Evolutionary conservation across 2,329 filamentous ascomycete species (phyloP), one percentile per base, ranked within the genome.

Genomic region (Nemania sp.): DNA sequence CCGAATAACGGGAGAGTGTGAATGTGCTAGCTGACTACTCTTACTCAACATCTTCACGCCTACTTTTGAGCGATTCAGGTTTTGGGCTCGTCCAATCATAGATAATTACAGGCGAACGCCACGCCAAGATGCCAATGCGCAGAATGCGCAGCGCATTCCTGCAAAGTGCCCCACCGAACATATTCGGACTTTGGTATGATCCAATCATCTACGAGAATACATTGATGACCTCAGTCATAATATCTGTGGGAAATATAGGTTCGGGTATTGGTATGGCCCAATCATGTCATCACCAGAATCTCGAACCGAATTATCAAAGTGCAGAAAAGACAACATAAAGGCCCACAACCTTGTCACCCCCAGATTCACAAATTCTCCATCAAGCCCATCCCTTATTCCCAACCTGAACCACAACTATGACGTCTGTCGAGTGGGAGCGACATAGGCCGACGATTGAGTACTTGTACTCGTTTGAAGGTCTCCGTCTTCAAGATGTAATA

Each of bases 381-480:
- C n/a, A n/a, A n/a, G 15, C 14, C n/a, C 4, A 9, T 11, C n/a
- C 3, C 22, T 9, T 2, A 5, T 9, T 37, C 7, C 19, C 14
- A 2, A 37, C 15, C 5, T 11, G 3, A 37, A 19, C 17, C 11
- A 22, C 19, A 31, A 23, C 14, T 14, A 55, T 55, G 52, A 22
- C 33, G 15, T 22, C 47, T 5, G 17, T 42, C 15, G 46, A 50
- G 11, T 55, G 52, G 47, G 52, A 51, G 26, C 26, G 36, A n/a
- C 36, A 50, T 22, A 55, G 47, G 30, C 12, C n/a, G 3, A 46
- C 8, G 6, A 55, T 55, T 43, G 14, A 40, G 8, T 17, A 24
- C 15, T 12, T 40, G 3, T 55, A 34, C 22, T 28, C 14, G 3
- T 7, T 55, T n/a, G 46, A 55, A 17, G 51, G n/a, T 12, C 17